Percentiles rank a stretch among this genome's conserved stretches.
phyloP scores from a whole-genome alignment of 179 eudicot species.

The Heliamphora pulchella region DNA sequence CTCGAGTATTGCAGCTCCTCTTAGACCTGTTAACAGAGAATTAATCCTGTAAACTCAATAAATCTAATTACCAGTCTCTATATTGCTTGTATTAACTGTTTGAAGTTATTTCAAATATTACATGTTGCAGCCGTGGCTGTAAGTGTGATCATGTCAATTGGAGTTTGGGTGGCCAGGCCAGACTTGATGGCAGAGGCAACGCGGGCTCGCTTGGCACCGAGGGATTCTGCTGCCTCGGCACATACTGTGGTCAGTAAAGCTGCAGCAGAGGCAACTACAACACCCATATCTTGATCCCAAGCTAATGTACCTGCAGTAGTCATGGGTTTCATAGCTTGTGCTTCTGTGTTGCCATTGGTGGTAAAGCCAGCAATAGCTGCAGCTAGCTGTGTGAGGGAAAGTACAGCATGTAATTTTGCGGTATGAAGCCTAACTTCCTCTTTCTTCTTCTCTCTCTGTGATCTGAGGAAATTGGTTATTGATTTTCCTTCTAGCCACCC shows the following conservation, averaged over 20 bases:
- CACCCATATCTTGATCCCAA: conserved; percentile 19
- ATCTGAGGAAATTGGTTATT: conserved; percentile 16
- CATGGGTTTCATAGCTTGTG: neutral
- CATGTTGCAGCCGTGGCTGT: conserved; percentile 43
- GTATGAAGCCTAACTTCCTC: conserved; percentile 27
- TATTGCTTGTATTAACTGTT: too few species aligned
- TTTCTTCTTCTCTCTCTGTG: conserved; percentile 28
- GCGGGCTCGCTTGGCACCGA: conserved; percentile 27
- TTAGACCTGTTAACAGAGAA: conserved; percentile 24
- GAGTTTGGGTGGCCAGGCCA: conserved; percentile 30
- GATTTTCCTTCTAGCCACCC: conserved; percentile 23
- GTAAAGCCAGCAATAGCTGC: conserved; percentile 29
- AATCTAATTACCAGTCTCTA: neutral
- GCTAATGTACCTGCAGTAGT: neutral
- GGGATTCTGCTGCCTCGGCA: conserved; percentile 35
- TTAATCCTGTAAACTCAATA: neutral
- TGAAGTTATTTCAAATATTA: conserved; percentile 10
- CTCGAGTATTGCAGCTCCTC: conserved; percentile 32
- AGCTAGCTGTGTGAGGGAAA: conserved; percentile 35
- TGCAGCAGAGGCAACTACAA: conserved; percentile 32
- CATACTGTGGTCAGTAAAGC: conserved; percentile 28
- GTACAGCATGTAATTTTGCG: conserved; percentile 29
- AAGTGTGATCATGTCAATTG: conserved; percentile 30
- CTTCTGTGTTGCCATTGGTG: conserved; percentile 10
- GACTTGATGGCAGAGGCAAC: conserved; percentile 28